These are phyloP conservation scores for Metschnikowia shivogae DNA, from an alignment of 805 yeast species.

Conservation along the genomic window DNA sequence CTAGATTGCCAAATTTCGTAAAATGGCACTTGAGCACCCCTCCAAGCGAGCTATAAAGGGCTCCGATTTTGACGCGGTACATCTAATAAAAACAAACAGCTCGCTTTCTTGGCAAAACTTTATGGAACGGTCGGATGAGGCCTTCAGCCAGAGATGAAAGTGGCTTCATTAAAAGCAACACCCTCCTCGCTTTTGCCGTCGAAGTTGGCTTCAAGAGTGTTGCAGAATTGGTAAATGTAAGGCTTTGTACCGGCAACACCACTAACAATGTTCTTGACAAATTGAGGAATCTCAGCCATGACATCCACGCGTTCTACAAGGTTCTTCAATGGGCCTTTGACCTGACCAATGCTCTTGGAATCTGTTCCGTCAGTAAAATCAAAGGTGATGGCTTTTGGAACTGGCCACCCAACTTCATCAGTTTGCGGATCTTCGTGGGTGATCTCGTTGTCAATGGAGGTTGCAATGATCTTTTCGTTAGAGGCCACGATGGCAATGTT, in stretches of 20 bases:
- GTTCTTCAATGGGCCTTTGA: constrained; percentile 56
- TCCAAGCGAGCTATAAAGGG: neutral
- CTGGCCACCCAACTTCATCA: constrained; percentile 91
- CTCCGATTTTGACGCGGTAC: neutral
- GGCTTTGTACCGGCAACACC: constrained; percentile 97
- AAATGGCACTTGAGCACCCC: neutral
- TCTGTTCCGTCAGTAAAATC: constrained; percentile 42
- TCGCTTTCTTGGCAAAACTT: neutral
- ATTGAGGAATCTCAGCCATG: constrained; percentile 93
- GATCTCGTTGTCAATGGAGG: constrained; percentile 63
- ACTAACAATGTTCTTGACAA: constrained; percentile 87
- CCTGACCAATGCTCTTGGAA: constrained; percentile 40
- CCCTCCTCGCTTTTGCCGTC: constrained; percentile 53
- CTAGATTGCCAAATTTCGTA: neutral
- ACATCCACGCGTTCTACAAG: constrained; percentile 92
- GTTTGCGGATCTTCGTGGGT: constrained; percentile 46
- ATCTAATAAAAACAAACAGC: neutral
- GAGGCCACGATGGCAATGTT: constrained; percentile 71
- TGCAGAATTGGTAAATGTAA: constrained; percentile 89
- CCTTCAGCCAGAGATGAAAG: constrained; percentile 57
- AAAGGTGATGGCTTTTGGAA: constrained; percentile 67
- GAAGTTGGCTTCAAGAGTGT: constrained; percentile 50
- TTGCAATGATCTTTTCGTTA: constrained; percentile 55
- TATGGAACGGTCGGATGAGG: neutral
- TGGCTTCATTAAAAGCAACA: constrained; percentile 70